Evolutionary conservation across 257 asterid genomes (phyloP), one percentile per base, ranked within the genome.

Genomic region (Sherardia arvensis): DNA sequence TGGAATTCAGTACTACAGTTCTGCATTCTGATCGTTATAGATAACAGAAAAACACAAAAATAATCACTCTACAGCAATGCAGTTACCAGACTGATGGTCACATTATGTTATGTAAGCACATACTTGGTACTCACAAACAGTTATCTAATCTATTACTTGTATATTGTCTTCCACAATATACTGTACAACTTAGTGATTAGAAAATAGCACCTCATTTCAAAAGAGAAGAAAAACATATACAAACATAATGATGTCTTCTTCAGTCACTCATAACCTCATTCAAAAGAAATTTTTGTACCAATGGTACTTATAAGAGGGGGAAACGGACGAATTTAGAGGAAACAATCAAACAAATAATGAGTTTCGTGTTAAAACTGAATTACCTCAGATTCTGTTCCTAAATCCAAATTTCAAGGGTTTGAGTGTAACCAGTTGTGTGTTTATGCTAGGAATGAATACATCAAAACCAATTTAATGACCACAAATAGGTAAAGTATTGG

Each of bases 401-500:
- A 27, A 10, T 38, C 11, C 18, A 10, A 5, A 38, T 14, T 32
- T 36, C 48, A 55, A 21, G 15, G 25, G 47, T 66, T 40, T 14
- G 48, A 14, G n/a, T 40, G 6, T 40, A 15, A 43, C 20, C 20
- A 40, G 32, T 66, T 45, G 0, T 36, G n/a, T 28, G 27, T 40
- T 1, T 4, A 1, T n/a, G 36, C 32, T 27, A 34, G 2, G 23
- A n/a, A n/a, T n/a, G n/a, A n/a, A 17, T 7, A 20, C 1, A 51
- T 26, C 11, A 23, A 0, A 28, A 18, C 34, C 33, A 49, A 54
- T 66, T 55, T 12, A 58, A 55, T 36, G 40, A 51, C 55, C 56
- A 26, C 12, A 38, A 26, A 26, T 38, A 53, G 33, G 33, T 34
- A 76, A 27, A 67, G 70, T 27, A 61, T 32, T 32, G 55, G 51